Evolutionary conservation across 2,329 filamentous ascomycete genomes (phyloP).

Genomic region (Aspergillus aculeatinus): DNA sequence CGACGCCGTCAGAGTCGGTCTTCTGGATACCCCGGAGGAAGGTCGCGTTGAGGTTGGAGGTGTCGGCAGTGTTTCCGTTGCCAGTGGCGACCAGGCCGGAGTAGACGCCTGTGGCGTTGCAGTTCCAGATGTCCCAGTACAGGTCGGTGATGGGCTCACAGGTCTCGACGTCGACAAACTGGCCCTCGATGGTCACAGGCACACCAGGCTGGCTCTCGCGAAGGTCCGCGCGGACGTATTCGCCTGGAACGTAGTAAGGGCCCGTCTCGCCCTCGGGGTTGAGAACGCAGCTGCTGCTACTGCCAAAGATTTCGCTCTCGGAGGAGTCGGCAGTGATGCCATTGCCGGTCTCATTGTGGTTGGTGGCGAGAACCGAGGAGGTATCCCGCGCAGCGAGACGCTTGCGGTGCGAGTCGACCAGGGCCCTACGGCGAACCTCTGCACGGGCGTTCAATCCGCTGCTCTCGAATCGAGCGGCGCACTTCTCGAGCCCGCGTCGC

Average conservation of each 20-base stretch:
- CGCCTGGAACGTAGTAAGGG: constrained; percentile 49
- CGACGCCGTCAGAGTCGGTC: constrained; percentile 44
- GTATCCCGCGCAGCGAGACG: constrained; percentile 32
- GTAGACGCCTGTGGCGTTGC: constrained; percentile 33
- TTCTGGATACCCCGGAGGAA: constrained; percentile 46
- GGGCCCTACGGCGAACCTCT: not conserved
- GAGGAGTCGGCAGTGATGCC: constrained; percentile 22
- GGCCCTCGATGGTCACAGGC: constrained; percentile 39
- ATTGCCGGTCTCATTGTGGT: constrained; percentile 38
- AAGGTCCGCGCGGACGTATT: constrained; percentile 39
- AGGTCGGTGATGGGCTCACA: constrained; percentile 40
- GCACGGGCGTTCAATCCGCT: constrained; percentile 22
- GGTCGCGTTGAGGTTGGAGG: constrained; percentile 38
- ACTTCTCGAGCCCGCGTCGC: constrained; percentile 23
- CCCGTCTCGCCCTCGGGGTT: constrained; percentile 49
- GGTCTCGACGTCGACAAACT: constrained; percentile 41
- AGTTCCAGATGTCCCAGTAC: constrained; percentile 38
- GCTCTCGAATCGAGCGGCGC: constrained; percentile 21
- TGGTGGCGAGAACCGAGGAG: constrained; percentile 35
- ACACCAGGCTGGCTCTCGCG: constrained; percentile 36
- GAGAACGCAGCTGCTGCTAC: constrained; percentile 46
- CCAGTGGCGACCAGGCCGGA: constrained; percentile 24
- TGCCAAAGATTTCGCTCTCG: constrained; percentile 24
- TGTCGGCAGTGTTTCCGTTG: constrained; percentile 29
- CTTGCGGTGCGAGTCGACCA: constrained; percentile 18